A percentile compares a stretch with the other conserved stretches of the same genome.
phyloP scores from a whole-genome alignment of 768 basidiomycete genomes.

The Boletellus sp. region DNA sequence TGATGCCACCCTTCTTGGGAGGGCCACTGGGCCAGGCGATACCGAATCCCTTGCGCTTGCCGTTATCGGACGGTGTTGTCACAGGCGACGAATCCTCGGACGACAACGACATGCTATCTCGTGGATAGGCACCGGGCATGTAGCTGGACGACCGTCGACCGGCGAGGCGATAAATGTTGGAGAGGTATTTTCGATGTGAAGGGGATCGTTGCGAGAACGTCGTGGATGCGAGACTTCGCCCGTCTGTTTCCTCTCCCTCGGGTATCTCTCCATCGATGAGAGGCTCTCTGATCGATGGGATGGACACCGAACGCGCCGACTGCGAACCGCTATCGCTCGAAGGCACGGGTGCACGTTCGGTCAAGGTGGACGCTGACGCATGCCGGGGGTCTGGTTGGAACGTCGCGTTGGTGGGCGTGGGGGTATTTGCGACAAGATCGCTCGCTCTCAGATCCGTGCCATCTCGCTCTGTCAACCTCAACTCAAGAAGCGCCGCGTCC shows the following conservation, averaged over 20 bases:
- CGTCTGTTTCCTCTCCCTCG: constrained; percentile 28
- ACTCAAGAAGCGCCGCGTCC: constrained; percentile 57
- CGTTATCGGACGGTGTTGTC: constrained; percentile 54
- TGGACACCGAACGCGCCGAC: constrained; percentile 28
- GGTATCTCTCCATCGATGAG: constrained; percentile 19
- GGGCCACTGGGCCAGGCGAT: constrained; percentile 48
- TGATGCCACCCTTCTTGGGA: constrained; percentile 47
- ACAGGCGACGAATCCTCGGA: constrained; percentile 65
- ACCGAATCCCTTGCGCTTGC: constrained; percentile 30
- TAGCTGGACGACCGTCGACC: constrained; percentile 36
- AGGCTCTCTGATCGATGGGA: constrained; percentile 30
- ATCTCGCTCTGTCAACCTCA: constrained; percentile 48
- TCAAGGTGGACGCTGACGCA: constrained; percentile 20
- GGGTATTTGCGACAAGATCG: constrained; percentile 3
- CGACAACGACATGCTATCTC: constrained; percentile 62
- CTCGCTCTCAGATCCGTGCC: constrained; percentile 4
- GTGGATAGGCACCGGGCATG: constrained; percentile 41
- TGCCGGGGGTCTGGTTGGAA: constrained; percentile 23
- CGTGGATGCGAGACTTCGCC: constrained; percentile 31
- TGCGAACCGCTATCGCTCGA: constrained; percentile 20
- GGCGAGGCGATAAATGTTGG: constrained; percentile 46
- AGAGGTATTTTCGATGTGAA: constrained; percentile 43
- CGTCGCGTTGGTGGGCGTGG: constrained; percentile 26
- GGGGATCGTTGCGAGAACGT: constrained; percentile 52
- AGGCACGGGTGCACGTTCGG: constrained; percentile 13